phyloP scores from a whole-genome alignment of 345 rosid genomes.

The Isatis tinctoria region DNA sequence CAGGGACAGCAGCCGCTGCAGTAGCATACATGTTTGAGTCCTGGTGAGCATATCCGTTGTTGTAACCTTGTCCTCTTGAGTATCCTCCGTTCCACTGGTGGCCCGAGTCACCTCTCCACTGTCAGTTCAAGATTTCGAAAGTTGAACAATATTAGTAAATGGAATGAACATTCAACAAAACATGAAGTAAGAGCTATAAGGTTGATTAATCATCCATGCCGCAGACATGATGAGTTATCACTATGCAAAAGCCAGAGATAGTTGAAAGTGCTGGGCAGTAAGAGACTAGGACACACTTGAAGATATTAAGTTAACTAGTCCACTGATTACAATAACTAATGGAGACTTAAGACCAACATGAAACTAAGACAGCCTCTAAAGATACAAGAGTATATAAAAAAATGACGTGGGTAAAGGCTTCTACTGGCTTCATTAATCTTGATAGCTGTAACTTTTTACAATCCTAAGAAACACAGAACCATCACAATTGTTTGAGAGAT shows the following conservation, averaged over 20 bases:
- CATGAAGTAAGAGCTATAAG: not conserved
- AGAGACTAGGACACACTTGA: not conserved
- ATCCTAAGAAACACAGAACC: not conserved
- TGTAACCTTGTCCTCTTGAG: slow-evolving; percentile 62
- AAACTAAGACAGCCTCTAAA: not conserved
- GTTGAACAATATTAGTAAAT: not conserved
- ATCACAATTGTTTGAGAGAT: not conserved
- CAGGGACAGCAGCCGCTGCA: slow-evolving; percentile 61
- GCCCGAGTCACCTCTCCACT: slow-evolving; percentile 71
- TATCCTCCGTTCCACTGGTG: slow-evolving; percentile 76
- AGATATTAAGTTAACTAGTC: not conserved
- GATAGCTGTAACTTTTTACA: not conserved
- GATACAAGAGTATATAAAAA: not conserved
- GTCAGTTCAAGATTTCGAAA: slow-evolving; percentile 14
- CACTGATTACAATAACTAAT: not conserved
- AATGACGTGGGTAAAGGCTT: not conserved
- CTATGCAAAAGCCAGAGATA: not conserved
- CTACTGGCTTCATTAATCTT: not conserved
- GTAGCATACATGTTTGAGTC: slow-evolving; percentile 46
- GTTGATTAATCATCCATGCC: not conserved
- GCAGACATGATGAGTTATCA: not conserved
- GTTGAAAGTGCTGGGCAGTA: not conserved
- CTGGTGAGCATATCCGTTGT: slow-evolving; percentile 51
- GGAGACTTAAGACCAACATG: not conserved
- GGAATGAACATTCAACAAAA: not conserved